These are phyloP conservation scores for Hawksworthiomyces lignivorus DNA, from an alignment of 2,329 filamentous ascomycete species.

Conservation along the genomic window DNA sequence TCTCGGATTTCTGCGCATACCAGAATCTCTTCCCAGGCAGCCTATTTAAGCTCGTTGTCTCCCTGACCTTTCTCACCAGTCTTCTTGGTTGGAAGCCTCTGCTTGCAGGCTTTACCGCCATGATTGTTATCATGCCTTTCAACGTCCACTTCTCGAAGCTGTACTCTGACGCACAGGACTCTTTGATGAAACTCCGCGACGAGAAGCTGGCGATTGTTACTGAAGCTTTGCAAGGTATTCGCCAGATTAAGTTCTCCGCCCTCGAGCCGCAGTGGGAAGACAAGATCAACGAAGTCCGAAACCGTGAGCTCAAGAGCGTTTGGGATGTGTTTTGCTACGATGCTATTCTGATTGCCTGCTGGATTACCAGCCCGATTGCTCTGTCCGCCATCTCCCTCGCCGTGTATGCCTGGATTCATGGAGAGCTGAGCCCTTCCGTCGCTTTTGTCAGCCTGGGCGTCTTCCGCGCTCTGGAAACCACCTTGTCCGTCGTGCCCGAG, in stretches of 20 bases:
- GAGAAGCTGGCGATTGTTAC: slow-evolving; percentile 68
- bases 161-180: slow-evolving; percentile 58
- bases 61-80: slow-evolving; percentile 56
- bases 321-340: slow-evolving; percentile 61
- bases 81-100: slow-evolving; percentile 67
- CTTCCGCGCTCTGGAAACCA: slow-evolving; percentile 65
- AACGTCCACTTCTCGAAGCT: slow-evolving; percentile 60
- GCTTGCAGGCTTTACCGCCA: slow-evolving; percentile 55
- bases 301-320: slow-evolving; percentile 57
- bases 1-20: slow-evolving; percentile 60
- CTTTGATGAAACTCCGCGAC: slow-evolving; percentile 68
- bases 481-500: slow-evolving; percentile 64
- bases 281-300: slow-evolving; percentile 57
- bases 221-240: slow-evolving; percentile 69
- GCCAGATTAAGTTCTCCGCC: slow-evolving; percentile 79
- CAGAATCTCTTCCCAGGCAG: slow-evolving; percentile 59
- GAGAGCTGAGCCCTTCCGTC: slow-evolving; percentile 59
- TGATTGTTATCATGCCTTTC: slow-evolving; percentile 57
- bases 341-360: slow-evolving; percentile 55
- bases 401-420: slow-evolving; percentile 58
- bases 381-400: slow-evolving; percentile 64
- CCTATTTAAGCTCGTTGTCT: slow-evolving; percentile 55
- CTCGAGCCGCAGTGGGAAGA: slow-evolving; percentile 67
- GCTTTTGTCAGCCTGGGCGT: slow-evolving; percentile 73
- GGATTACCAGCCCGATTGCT: slow-evolving; percentile 66